Percentiles rank a stretch among this genome's conserved stretches.
Conservation (phyloP, 192 early-diverging fungal genomes). For the Coemansia sp. region DNA sequence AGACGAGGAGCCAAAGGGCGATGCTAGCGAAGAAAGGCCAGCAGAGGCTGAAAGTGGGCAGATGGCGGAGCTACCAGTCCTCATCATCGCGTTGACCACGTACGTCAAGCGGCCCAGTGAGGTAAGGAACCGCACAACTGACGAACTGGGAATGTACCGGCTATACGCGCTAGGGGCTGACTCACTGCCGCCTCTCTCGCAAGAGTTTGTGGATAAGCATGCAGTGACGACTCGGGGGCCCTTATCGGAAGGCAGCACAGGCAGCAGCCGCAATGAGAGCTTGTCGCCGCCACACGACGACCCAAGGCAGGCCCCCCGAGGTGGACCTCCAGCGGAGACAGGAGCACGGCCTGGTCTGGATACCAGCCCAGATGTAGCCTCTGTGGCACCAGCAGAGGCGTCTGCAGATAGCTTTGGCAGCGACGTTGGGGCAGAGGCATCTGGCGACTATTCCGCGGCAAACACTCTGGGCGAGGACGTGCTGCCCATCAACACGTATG, state of each 20-base stretch:
- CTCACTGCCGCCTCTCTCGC: slow-evolving; percentile 36
- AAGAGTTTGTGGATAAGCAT: slow-evolving; percentile 37
- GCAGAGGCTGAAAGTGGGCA: slow-evolving; percentile 8
- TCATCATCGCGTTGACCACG: slow-evolving; percentile 48
- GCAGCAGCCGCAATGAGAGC: slow-evolving; percentile 6
- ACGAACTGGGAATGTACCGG: slow-evolving; percentile 35
- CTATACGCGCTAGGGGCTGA: slow-evolving; percentile 48
- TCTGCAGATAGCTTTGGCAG: not conserved
- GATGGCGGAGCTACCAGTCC: slow-evolving; percentile 21
- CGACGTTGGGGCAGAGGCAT: not conserved
- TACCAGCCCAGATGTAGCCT: not conserved
- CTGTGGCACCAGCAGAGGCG: not conserved
- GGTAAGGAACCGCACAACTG: slow-evolving; percentile 6
- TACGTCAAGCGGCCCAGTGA: slow-evolving; percentile 43
- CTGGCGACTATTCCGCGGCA: not conserved
- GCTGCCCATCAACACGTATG: slow-evolving; percentile 43
- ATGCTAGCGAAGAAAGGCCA: not conserved
- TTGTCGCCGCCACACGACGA: not conserved
- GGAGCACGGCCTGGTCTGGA: not conserved
- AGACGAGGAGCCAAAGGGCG: not conserved
- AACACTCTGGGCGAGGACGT: not conserved
- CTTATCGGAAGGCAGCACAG: not conserved
- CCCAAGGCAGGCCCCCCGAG: not conserved
- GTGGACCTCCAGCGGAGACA: not conserved
- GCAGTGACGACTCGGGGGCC: not conserved